phyloP scores from a whole-genome alignment of 2,329 filamentous ascomycete genomes.

The Arthrobotrys musiformis region DNA sequence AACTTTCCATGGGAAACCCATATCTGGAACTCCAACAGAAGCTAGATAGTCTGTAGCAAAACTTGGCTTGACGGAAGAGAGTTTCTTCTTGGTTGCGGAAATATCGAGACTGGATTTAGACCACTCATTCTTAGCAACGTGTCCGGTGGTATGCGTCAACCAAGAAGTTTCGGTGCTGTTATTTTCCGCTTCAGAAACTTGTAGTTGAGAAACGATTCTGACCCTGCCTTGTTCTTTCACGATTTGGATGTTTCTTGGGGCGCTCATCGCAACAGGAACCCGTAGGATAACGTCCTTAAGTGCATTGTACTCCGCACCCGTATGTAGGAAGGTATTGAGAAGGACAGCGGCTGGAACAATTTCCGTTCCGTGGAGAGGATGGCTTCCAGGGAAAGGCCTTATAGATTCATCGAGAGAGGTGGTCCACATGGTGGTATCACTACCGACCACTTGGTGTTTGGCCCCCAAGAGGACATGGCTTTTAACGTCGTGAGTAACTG shows the following conservation, averaged over 20 bases:
- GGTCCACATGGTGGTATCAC: constrained; percentile 60
- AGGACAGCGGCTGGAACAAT: constrained; percentile 64
- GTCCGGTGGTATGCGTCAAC: constrained; percentile 61
- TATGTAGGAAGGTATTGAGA: constrained; percentile 63
- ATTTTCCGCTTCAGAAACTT: constrained; percentile 10
- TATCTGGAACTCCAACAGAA: constrained; percentile 63
- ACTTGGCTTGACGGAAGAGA: constrained; percentile 47
- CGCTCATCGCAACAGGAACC: constrained; percentile 62
- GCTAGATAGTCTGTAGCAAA: constrained; percentile 63
- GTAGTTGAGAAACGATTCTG: constrained; percentile 62
- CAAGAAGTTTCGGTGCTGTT: constrained; percentile 57
- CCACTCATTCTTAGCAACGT: constrained; percentile 51
- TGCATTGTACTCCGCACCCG: constrained; percentile 58
- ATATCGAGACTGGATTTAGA: constrained; percentile 60
- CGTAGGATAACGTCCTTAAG: constrained; percentile 62
- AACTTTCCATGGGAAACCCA: constrained; percentile 64
- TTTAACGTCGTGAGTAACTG: constrained; percentile 61
- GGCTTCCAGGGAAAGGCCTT: constrained; percentile 64
- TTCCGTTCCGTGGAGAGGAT: constrained; percentile 64
- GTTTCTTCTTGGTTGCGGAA: constrained; percentile 59
- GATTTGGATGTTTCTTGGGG: constrained; percentile 62
- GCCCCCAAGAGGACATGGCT: constrained; percentile 62
- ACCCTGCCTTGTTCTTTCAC: constrained; percentile 60
- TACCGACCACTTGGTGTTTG: constrained; percentile 60
- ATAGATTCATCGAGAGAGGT: constrained; percentile 62